phyloP scores from a whole-genome alignment of 495 filamentous ascomycete species.

The Rusavskia elegans region DNA sequence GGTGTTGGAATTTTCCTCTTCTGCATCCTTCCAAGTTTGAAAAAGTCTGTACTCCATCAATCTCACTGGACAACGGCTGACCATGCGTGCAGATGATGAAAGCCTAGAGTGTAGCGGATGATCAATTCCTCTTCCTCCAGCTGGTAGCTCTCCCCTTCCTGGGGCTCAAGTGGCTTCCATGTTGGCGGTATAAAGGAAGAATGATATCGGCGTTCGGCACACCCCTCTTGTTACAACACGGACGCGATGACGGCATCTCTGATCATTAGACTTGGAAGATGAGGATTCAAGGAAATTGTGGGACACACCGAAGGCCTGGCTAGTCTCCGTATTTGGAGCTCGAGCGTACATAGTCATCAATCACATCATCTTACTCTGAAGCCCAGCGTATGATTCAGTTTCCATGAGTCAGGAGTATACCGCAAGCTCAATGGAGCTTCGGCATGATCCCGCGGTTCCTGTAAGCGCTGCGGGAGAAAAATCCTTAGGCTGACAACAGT shows the following conservation, averaged over 20 bases:
- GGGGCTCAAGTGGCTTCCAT: constrained; percentile 82
- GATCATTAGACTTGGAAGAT: constrained; percentile 44
- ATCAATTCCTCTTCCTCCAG: constrained; percentile 51
- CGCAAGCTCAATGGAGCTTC: too few species aligned
- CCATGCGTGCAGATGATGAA: constrained; percentile 76
- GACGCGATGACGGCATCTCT: constrained; percentile 99
- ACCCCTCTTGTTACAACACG: constrained; percentile 89
- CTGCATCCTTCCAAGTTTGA: constrained; percentile 98
- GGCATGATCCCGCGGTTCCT: too few species aligned
- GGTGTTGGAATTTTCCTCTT: constrained; percentile 22
- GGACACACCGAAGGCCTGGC: too few species aligned
- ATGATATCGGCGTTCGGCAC: constrained; percentile 99
- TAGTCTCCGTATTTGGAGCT: too few species aligned
- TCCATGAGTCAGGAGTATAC: too few species aligned
- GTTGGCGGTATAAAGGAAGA: constrained; percentile 46
- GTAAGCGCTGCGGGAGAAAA: too few species aligned
- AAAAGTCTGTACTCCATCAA: constrained; percentile 48
- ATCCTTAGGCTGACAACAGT: too few species aligned
- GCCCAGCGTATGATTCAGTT: too few species aligned
- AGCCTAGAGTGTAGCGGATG: constrained; percentile 89
- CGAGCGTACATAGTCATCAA: too few species aligned
- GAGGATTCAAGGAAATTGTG: not conserved
- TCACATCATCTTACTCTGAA: too few species aligned
- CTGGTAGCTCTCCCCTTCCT: constrained; percentile 61
- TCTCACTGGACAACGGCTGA: constrained; percentile 24